phyloP scores from a whole-genome alignment of 208 protist genomes.

The Acanthamoeba lenticulata region DNA sequence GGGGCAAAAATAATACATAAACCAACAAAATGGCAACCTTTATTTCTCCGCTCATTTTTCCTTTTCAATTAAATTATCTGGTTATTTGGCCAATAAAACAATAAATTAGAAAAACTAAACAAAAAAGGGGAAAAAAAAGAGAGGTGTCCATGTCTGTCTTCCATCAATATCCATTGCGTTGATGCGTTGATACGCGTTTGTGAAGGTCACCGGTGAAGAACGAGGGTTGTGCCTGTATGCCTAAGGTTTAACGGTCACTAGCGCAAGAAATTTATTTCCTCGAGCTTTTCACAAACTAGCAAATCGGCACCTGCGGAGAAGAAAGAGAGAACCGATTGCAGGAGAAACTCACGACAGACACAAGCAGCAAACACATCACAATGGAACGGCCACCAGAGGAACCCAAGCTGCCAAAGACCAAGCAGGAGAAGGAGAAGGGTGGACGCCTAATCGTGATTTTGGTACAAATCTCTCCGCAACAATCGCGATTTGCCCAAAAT shows the following conservation, averaged over 20 bases:
- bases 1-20: too few relatives aligned
- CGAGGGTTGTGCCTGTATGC: too few relatives aligned
- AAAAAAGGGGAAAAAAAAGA: neutral
- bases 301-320: neutral
- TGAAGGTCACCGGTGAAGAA: too few relatives aligned
- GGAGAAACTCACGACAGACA: neutral
- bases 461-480: neutral
- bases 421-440: constrained; percentile 42
- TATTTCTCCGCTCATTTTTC: too few relatives aligned
- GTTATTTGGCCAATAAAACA: neutral
- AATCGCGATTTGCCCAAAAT: neutral
- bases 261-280: too few relatives aligned
- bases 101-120: neutral
- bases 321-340: neutral
- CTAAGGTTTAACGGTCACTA: too few relatives aligned
- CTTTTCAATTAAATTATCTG: neutral
- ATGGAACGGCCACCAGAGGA: constrained; percentile 5
- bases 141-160: neutral
- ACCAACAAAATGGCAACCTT: too few relatives aligned
- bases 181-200: too few relatives aligned
- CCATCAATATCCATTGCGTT: too few relatives aligned
- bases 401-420: constrained; percentile 64
- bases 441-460: constrained; percentile 63
- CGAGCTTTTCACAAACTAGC: neutral
- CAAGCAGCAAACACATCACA: neutral